Percentiles rank a stretch among this genome's conserved stretches.
Evolutionary conservation across 805 yeast species (phyloP).

Genomic region (Pichia exigua): DNA sequence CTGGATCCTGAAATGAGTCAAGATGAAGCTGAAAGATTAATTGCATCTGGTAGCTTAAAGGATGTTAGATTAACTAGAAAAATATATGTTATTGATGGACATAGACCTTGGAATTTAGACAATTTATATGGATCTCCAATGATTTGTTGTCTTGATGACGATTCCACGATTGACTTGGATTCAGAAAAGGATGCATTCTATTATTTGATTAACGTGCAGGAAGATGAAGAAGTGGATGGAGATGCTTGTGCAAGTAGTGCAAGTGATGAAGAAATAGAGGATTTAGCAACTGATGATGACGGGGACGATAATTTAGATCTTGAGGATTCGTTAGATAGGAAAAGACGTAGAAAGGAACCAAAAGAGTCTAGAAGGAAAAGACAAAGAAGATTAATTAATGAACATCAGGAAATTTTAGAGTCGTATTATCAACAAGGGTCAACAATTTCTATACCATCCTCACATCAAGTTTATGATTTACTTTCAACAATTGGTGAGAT

Average conservation of each 20-base stretch:
- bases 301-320: slow-evolving; percentile 7
- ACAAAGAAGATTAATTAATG: slow-evolving; percentile 33
- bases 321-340: slow-evolving; percentile 29
- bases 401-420: slow-evolving; percentile 53
- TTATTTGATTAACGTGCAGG: slow-evolving; percentile 35
- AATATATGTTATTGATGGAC: slow-evolving; percentile 83
- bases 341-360: slow-evolving; percentile 24
- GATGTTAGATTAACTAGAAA: slow-evolving; percentile 38
- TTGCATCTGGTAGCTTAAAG: neutral
- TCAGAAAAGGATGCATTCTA: slow-evolving; percentile 58
- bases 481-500: slow-evolving; percentile 81
- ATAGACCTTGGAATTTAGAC: slow-evolving; percentile 94
- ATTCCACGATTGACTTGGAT: slow-evolving; percentile 53
- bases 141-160: slow-evolving; percentile 83
- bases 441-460: slow-evolving; percentile 61
- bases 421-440: slow-evolving; percentile 81
- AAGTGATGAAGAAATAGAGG: slow-evolving; percentile 27
- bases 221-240: slow-evolving; percentile 31
- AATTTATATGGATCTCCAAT: slow-evolving; percentile 78
- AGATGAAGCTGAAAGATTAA: neutral
- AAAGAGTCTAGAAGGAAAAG: slow-evolving; percentile 29
- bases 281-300: slow-evolving; percentile 22
- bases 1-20: slow-evolving; percentile 26
- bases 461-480: slow-evolving; percentile 75
- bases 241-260: slow-evolving; percentile 28